Base-by-base conservation (phyloP, 192 early-diverging fungal species). In the Entomortierella chlamydospora region DNA sequence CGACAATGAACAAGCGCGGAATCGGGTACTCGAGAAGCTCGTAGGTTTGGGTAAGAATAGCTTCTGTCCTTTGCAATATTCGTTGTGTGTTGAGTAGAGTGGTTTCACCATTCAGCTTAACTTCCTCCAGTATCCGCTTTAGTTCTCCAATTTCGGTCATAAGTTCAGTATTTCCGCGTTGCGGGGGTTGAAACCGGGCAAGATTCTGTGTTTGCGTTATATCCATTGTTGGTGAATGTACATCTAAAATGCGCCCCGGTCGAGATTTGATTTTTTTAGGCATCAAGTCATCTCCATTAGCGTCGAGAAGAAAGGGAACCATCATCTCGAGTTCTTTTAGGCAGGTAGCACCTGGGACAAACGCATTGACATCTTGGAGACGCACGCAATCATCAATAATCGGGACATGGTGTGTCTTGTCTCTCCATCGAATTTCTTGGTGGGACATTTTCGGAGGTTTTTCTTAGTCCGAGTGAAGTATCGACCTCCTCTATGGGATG, bases 1-100 rank as follows among this genome's bases (percentile, higher is more conserved):
- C 18, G n/a, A 71, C 28, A 11, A 71, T 25, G 20, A 71, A 71
- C 6, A 63, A 39, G 0, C 69, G 13, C 0, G 69, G 60, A 15
- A 62, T 62, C 13, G 69, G 51, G 17, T 71, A 71, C 33, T 71
- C 69, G 41, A 62, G 60, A 6, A 62, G 29, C 42, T 71, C 69
- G 18, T 71, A 71, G 51, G 61, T 62, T 20, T 71, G 59, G 28
- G 55, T 29, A 25, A 71, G 26, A 18, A 71, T 52, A 1, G 59
- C 53, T 0, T 71, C 59, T 4, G 54, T 55, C 2, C 18, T 43
- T 42, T 61, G 43, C 26, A 42, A 56, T 30, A 57, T 50, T 51
- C 26, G 56, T 39, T 15, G 34, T 39, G 30, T 57, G 66, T 29
- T 68, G 45, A 47, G 8, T 20, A 47, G 15, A 47, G 20, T 47